Base-by-base conservation (phyloP, 1,284 basidiomycete genomes). In the Peniophora sp. region DNA sequence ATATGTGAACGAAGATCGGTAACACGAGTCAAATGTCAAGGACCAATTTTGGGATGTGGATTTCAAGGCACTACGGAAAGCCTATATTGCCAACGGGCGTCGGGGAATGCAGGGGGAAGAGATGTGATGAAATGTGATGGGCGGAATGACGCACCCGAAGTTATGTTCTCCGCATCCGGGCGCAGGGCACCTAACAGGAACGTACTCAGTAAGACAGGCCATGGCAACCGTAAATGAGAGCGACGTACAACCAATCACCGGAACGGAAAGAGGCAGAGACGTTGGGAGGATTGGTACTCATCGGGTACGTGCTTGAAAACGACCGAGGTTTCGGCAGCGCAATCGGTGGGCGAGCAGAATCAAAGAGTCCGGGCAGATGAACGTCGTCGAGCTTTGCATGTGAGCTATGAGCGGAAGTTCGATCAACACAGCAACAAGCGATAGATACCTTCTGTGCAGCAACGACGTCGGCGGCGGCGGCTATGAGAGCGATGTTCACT, bases 171-270 rank as follows among this genome's bases (percentile, higher is more conserved):
- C 57, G 39, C 52, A 55, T 23, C 46, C 41, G 22, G 51, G 48
- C 24, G 53, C n/a, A n/a, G n/a, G 50, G 35, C 55, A 55, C 47
- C 53, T 58, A 22, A 47, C 50, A 52, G 51, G 22, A 47, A 32
- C 27, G 27, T 41, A 15, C n/a, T 41, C 18, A 41, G 18, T 17
- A n/a, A n/a, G 18, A 41, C n/a, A 20, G 37, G 5, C 18, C 37
- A 17, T n/a, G 15, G 15, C 15, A 41, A 41, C 15, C 37, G n/a
- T 5, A 17, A n/a, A 8, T 5, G 37, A 20, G 15, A 8, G 18
- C 8, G 1, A 78, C 85, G 68, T 63, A 89, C 85, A 88, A 84
- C 86, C 86, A 89, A 58, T 89, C 86, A 3, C 87, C 87, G 2
- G 76, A 68, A 55, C 87, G 71, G 65, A 88, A 89, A 57, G 69